A percentile compares a stretch with the other conserved stretches of the same genome.
phyloP scores from a whole-genome alignment of 805 yeast genomes.

The Candida sithepensis region DNA sequence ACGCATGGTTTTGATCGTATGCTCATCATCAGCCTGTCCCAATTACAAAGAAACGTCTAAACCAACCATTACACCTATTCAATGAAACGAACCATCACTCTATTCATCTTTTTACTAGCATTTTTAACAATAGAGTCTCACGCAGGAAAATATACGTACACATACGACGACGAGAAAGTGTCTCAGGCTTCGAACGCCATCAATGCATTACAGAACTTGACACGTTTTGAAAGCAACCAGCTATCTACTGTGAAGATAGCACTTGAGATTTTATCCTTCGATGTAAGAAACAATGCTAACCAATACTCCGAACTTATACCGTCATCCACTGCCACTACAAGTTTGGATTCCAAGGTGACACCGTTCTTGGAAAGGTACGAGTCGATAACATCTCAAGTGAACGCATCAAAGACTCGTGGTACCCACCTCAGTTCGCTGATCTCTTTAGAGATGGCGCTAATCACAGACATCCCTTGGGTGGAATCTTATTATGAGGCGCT shows the following conservation, averaged over 20 bases:
- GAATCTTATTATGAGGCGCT: constrained; percentile 1
- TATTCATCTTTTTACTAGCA: background rate
- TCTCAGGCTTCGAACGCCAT: background rate
- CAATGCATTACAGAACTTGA: background rate
- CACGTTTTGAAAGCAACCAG: background rate
- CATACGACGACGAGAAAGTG: background rate
- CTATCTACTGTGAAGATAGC: background rate
- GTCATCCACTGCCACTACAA: background rate
- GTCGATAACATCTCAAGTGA: background rate
- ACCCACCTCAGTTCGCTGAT: background rate
- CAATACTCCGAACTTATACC: background rate
- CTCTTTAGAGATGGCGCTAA: background rate
- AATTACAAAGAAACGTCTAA: no score
- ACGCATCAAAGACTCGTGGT: background rate
- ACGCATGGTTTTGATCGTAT: no score
- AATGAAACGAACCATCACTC: background rate
- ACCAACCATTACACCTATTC: no score
- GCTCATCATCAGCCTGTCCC: no score
- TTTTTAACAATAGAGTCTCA: background rate
- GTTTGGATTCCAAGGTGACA: background rate
- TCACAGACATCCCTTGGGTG: background rate
- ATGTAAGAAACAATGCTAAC: background rate
- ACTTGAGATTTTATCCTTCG: background rate
- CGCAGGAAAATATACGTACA: background rate
- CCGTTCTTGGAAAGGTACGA: background rate